Base-by-base conservation (phyloP, 108 stramenopile species). In the Conticribra guillardii region DNA sequence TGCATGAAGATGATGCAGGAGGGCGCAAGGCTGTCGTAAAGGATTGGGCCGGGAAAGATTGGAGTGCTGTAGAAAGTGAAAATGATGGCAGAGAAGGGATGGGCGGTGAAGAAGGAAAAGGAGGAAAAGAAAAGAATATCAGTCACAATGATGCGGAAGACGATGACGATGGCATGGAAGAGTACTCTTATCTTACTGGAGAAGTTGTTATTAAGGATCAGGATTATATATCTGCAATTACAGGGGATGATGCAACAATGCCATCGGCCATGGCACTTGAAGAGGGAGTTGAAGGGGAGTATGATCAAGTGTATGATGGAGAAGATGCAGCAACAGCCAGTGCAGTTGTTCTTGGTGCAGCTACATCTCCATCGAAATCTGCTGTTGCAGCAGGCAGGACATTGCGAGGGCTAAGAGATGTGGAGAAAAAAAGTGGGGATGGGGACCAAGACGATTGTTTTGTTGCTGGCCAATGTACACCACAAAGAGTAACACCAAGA, bases 91-190 rank as follows among this genome's bases (percentile, higher is more conserved):
- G n/a, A 2, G 62, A 26, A 15, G 71, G 47, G n/a, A n/a, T 19
- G 16, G 19, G 26, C 2, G 27, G 64, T 44, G 63, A 27, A 7
- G 64, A 23, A 17, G 45, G 41, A 61, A 45, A 59, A 4, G 32
- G 37, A 8, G n/a, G 23, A 4, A 50, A 52, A 23, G 58, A 22
- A 14, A 62, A 31, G 18, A 34, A 49, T 30, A 45, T 29, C n/a
- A 29, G 18, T 18, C 33, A 30, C 5, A 74, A 74, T 37, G 41
- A 49, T n/a, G 66, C 27, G 19, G 67, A 58, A 47, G 73, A 74
- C 14, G 74, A 68, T 24, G 71, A 73, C 47, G 71, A 65, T 21
- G 54, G 46, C n/a, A 73, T 73, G 72, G 72, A 73, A 67, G 72
- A 73, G 27, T 73, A 73, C 48, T 67, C 64, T 16, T 73, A 73